Evolutionary conservation across 2,329 filamentous ascomycete genomes (phyloP).

Genomic region (Fusarium sp.): DNA sequence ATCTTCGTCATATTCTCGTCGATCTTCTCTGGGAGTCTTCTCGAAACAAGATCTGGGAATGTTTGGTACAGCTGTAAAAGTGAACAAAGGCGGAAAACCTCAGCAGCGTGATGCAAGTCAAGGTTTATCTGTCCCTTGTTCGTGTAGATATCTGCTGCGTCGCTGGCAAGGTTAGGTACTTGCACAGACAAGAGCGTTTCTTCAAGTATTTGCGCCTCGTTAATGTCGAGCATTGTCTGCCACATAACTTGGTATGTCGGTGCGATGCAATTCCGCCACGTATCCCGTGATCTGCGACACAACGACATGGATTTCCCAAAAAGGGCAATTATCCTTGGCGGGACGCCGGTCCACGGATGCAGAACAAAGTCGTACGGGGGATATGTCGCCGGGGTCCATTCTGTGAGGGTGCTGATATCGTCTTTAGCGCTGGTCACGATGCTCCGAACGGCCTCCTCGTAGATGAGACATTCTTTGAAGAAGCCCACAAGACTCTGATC

Average conservation of each 20-base stretch:
- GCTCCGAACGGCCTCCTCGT: slow-evolving; percentile 38
- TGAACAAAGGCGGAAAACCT: slow-evolving; percentile 54
- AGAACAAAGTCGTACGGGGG: slow-evolving; percentile 33
- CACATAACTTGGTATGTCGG: slow-evolving; percentile 40
- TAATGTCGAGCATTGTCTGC: slow-evolving; percentile 40
- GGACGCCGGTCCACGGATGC: slow-evolving; percentile 40
- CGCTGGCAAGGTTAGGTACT: slow-evolving; percentile 20
- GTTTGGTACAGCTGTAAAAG: slow-evolving; percentile 57
- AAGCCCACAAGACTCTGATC: slow-evolving; percentile 30
- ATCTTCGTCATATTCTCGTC: slow-evolving; percentile 14
- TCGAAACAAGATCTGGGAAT: slow-evolving; percentile 51
- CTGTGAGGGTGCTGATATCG: slow-evolving; percentile 36
- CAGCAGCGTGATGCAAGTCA: slow-evolving; percentile 53
- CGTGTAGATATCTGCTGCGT: not conserved
- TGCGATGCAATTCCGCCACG: slow-evolving; percentile 34
- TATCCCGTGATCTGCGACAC: slow-evolving; percentile 37
- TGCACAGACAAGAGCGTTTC: slow-evolving; percentile 34
- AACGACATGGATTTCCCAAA: slow-evolving; percentile 41
- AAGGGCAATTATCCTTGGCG: slow-evolving; percentile 34
- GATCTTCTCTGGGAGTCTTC: slow-evolving; percentile 45
- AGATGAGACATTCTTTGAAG: slow-evolving; percentile 40
- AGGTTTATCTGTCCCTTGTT: slow-evolving; percentile 10
- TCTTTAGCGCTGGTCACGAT: slow-evolving; percentile 38
- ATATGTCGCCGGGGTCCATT: slow-evolving; percentile 24
- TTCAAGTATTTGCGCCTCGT: slow-evolving; percentile 35